Percentiles rank a stretch among this genome's conserved stretches.
These are phyloP conservation scores for Thinopyrum elongatum DNA, from an alignment of 176 grass and related monocot genomes.

Conservation along the genomic window DNA sequence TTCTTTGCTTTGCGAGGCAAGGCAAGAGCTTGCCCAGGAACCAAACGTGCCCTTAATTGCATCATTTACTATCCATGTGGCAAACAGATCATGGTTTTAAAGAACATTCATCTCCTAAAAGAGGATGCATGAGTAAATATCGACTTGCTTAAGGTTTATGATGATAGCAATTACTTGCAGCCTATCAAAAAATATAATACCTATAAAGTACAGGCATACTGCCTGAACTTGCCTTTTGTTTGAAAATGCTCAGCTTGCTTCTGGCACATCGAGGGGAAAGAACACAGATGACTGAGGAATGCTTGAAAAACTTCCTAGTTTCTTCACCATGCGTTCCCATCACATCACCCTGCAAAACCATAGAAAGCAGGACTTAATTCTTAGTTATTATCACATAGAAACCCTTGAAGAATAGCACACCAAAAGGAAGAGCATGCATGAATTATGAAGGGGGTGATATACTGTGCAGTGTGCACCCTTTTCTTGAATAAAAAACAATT, in stretches of 20 bases:
- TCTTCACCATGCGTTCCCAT: constrained; percentile 99
- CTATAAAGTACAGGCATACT: background rate
- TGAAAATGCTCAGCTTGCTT: constrained; percentile 92
- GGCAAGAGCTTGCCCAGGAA: too few species aligned
- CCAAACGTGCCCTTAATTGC: too few species aligned
- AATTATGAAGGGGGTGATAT: background rate
- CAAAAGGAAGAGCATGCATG: background rate
- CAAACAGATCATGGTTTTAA: background rate
- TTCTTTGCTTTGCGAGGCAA: too few species aligned
- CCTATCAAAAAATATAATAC: background rate
- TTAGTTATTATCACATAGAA: background rate
- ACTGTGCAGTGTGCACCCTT: background rate
- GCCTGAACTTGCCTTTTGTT: constrained; percentile 71
- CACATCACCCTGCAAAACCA: constrained; percentile 65
- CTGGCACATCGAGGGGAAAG: constrained; percentile 88
- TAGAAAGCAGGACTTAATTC: background rate
- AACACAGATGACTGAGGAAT: constrained; percentile 95
- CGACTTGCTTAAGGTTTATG: background rate
- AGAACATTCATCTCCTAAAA: background rate
- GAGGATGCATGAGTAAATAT: background rate
- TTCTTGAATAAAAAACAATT: too few species aligned
- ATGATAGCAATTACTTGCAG: background rate
- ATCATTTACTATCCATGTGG: background rate
- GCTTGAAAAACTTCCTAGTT: constrained; percentile 88
- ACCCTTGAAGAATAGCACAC: background rate